These are phyloP conservation scores for Solanum arcanum DNA, from an alignment of 257 asterid genomes.

Conservation along the genomic window DNA sequence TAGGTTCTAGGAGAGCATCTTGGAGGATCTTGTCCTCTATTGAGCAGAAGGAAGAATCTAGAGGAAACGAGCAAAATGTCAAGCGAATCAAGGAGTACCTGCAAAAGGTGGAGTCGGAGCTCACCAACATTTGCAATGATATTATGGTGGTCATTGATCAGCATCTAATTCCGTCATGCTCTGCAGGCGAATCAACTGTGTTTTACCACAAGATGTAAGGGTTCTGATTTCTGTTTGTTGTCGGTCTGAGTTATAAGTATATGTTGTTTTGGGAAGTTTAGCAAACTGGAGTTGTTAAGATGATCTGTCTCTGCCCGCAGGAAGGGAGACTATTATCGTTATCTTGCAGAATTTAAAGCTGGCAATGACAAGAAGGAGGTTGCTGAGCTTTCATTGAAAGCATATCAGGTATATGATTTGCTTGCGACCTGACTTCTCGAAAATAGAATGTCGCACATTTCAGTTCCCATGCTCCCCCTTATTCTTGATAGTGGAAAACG, in stretches of 20 bases:
- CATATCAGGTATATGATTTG: constrained; percentile 39
- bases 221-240: not conserved
- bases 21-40: constrained; percentile 92
- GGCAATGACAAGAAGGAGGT: constrained; percentile 51
- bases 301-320: constrained; percentile 19
- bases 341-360: constrained; percentile 52
- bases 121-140: constrained; percentile 53
- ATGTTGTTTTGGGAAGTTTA: not conserved
- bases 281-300: not conserved
- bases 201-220: constrained; percentile 81
- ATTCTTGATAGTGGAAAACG: not conserved
- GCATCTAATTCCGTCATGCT: constrained; percentile 74
- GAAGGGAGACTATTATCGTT: constrained; percentile 68
- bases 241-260: not conserved
- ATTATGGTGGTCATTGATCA: constrained; percentile 74
- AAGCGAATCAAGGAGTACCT: constrained; percentile 76
- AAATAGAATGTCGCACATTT: not conserved
- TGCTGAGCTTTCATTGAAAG: constrained; percentile 52
- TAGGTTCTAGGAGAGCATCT: constrained; percentile 80
- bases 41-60: constrained; percentile 81
- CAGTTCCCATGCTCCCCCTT: not conserved
- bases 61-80: constrained; percentile 74
- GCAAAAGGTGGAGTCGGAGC: constrained; percentile 75
- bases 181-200: constrained; percentile 75
- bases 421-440: not conserved